A percentile compares a stretch with the other conserved stretches of the same genome.
phyloP scores from a whole-genome alignment of 306 rosid genomes.

The Mucuna pruriens region DNA sequence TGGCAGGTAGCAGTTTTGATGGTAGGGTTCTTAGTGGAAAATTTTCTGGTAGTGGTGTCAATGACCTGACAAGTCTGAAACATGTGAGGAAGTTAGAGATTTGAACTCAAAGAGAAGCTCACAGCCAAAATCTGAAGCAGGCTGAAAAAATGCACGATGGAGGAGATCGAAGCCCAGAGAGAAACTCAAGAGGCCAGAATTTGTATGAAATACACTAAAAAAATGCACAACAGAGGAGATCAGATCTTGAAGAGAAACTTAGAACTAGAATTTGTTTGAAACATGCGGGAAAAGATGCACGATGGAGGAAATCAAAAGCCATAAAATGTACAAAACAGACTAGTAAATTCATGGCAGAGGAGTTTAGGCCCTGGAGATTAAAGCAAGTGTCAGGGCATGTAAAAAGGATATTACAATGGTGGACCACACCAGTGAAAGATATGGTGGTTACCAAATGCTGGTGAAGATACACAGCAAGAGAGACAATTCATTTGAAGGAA shows the following conservation, averaged over 20 bases:
- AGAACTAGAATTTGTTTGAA: neutral
- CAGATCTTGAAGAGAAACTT: neutral
- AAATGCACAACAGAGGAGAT: neutral
- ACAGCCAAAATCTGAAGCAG: neutral
- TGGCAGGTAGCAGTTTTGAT: neutral
- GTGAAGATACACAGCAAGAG: neutral
- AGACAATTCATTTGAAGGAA: neutral
- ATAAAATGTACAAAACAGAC: neutral
- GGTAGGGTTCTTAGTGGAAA: neutral
- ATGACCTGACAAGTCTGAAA: too few species aligned
- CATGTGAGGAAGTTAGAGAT: neutral
- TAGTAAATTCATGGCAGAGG: neutral
- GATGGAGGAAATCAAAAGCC: neutral
- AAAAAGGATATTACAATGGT: neutral
- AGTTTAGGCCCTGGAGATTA: neutral
- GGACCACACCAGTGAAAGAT: neutral
- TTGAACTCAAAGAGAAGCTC: neutral
- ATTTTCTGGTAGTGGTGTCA: neutral
- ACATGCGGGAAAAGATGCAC: neutral
- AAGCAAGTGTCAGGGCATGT: neutral
- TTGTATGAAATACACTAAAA: neutral
- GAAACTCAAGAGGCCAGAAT: neutral
- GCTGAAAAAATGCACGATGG: neutral
- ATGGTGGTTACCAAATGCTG: neutral
- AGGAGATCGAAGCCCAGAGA: too few species aligned